These are phyloP conservation scores for Suillus fuscotomentosus DNA, from an alignment of 768 basidiomycete species.

Conservation along the genomic window DNA sequence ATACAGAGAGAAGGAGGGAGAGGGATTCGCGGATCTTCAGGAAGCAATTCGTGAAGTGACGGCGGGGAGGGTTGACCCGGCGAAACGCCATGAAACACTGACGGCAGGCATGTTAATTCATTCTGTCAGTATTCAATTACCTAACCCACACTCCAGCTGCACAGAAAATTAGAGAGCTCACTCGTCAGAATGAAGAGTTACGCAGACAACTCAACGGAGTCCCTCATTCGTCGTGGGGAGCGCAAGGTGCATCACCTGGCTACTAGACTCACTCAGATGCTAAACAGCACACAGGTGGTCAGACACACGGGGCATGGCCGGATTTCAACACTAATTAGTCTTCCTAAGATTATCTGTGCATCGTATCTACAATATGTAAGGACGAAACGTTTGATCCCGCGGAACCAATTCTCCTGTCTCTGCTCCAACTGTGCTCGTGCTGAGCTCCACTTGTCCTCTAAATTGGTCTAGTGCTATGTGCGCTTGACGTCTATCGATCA, in stretches of 20 bases:
- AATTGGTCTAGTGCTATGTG: no score
- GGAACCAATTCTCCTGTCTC: no score
- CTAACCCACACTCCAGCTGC: background rate
- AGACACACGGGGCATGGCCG: background rate
- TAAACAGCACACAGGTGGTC: background rate
- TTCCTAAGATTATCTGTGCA: background rate
- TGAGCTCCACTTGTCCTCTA: no score
- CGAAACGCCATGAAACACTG: conserved; percentile 20
- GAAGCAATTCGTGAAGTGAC: conserved; percentile 13
- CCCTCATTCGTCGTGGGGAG: background rate
- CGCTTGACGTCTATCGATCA: no score
- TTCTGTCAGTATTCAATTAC: background rate
- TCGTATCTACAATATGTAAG: background rate
- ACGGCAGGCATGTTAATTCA: conserved; percentile 14
- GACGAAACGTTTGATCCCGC: no score
- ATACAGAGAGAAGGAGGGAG: conserved; percentile 1
- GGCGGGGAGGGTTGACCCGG: conserved; percentile 3
- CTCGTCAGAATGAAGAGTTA: background rate
- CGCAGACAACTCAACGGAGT: background rate
- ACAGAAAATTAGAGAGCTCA: background rate
- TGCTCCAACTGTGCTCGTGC: no score
- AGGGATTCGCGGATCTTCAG: background rate
- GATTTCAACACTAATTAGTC: background rate
- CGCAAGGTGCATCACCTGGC: background rate
- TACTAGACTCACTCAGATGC: background rate